These are phyloP conservation scores for Suillus decipiens DNA, from an alignment of 768 basidiomycete genomes.

Conservation along the genomic window DNA sequence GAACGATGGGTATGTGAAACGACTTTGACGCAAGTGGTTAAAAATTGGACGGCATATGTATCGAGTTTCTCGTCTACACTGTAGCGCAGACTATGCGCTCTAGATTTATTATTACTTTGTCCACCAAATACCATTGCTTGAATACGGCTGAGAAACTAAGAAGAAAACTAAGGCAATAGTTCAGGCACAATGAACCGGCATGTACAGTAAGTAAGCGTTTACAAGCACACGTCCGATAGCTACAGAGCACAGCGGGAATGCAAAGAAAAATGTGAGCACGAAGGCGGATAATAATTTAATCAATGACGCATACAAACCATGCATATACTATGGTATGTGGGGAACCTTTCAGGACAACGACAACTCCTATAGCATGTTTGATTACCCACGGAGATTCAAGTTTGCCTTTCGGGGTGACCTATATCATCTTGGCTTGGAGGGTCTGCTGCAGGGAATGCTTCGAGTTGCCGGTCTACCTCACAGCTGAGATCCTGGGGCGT, in stretches of 20 bases:
- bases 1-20: conserved; percentile 26
- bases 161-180: too few species aligned
- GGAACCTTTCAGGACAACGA: neutral
- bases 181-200: neutral
- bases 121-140: neutral
- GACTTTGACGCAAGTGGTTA: conserved; percentile 14
- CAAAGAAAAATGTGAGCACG: neutral
- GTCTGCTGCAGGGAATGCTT: conserved; percentile 4
- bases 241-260: too few species aligned
- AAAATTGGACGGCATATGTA: neutral
- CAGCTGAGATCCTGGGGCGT: conserved; percentile 19
- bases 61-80: neutral
- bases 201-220: too few species aligned
- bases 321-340: neutral
- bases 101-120: neutral
- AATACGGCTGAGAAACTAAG: neutral
- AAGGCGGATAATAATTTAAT: neutral
- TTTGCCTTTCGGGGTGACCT: too few species aligned
- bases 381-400: neutral
- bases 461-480: conserved; percentile 21
- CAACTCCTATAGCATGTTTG: neutral
- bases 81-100: neutral
- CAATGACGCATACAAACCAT: neutral
- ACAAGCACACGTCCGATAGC: too few species aligned
- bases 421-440: neutral